Conservation (phyloP, 345 rosid species). For the Eucalyptus lansdowneana region DNA sequence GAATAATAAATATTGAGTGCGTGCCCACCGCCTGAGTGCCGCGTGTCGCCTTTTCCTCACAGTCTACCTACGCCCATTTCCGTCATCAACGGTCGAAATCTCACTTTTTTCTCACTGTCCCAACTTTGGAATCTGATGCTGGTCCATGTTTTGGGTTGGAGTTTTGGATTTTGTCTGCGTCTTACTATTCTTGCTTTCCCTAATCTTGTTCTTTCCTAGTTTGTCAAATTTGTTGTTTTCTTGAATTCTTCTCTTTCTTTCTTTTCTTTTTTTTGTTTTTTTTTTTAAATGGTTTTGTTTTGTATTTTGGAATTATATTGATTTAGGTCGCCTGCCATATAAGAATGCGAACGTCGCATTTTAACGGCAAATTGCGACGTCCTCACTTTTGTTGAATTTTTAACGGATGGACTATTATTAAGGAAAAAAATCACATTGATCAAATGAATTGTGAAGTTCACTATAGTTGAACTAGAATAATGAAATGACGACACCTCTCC, state of each 20-base stretch:
- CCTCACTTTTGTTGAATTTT: neutral
- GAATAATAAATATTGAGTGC: neutral
- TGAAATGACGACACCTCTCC: neutral
- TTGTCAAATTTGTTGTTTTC: neutral
- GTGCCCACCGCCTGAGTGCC: neutral
- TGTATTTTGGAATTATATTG: neutral
- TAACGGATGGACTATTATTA: neutral
- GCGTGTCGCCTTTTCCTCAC: neutral
- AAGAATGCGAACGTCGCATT: neutral
- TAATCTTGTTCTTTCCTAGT: neutral
- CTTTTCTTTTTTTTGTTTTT: no score
- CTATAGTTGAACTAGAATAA: neutral
- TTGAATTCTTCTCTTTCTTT: no score
- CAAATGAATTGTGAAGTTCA: neutral
- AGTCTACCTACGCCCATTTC: neutral
- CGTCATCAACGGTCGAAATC: neutral
- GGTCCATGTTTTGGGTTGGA: neutral
- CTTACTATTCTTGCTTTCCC: neutral
- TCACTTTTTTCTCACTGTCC: neutral
- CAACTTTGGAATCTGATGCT: neutral
- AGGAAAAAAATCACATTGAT: neutral
- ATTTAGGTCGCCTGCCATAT: neutral
- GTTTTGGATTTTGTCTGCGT: neutral
- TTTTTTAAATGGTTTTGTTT: no score
- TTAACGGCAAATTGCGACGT: neutral